A percentile compares a stretch with the other conserved stretches of the same genome.
Conservation (phyloP, 495 filamentous ascomycete genomes). For the Penicillium paradoxum region DNA sequence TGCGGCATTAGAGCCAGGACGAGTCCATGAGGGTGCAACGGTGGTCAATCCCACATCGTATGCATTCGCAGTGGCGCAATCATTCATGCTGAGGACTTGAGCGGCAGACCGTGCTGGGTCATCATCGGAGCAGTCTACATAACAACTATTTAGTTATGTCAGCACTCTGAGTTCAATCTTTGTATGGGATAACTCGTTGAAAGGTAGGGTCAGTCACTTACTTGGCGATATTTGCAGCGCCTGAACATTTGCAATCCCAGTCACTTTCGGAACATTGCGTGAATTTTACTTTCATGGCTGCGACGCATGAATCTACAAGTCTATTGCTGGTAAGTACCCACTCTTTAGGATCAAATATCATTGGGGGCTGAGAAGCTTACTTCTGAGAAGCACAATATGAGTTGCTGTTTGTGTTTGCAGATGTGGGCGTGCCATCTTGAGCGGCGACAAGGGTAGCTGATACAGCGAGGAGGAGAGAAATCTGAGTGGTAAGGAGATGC, state of each 20-base stretch:
- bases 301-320: slow-evolving; percentile 18
- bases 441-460: slow-evolving; percentile 7
- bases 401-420: slow-evolving; percentile 1
- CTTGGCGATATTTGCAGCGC: slow-evolving; percentile 23
- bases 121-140: slow-evolving; percentile 18
- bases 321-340: slow-evolving; percentile 6
- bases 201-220: slow-evolving; percentile 4
- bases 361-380: neutral
- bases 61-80: slow-evolving; percentile 22
- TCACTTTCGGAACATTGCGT: slow-evolving; percentile 9
- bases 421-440: slow-evolving; percentile 10
- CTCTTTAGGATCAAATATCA: neutral
- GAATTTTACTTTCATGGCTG: slow-evolving; percentile 13
- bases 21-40: slow-evolving; percentile 11
- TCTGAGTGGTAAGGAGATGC: slow-evolving; percentile 1
- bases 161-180: neutral
- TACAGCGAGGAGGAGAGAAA: slow-evolving; percentile 6
- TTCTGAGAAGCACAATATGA: slow-evolving; percentile 11
- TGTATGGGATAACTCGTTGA: neutral
- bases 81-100: slow-evolving; percentile 11
- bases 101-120: slow-evolving; percentile 9
- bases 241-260: slow-evolving; percentile 28
- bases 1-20: slow-evolving; percentile 7
- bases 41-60: slow-evolving; percentile 10
- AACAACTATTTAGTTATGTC: slow-evolving; percentile 12